Conservation (phyloP, 2,329 filamentous ascomycete genomes). For the Achaetomium macrosporum region DNA sequence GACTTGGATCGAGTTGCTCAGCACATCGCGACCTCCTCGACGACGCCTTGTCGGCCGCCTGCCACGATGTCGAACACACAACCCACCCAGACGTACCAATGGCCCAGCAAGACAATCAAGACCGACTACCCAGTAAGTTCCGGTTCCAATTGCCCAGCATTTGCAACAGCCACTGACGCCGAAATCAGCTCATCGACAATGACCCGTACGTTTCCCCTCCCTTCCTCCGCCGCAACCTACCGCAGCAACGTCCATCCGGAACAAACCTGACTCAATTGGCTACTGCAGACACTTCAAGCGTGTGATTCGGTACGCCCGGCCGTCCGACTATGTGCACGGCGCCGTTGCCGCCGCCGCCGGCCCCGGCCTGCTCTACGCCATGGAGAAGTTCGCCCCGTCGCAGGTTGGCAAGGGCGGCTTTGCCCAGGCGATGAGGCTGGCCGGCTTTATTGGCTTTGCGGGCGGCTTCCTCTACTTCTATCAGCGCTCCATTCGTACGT, state of each 20-base stretch:
- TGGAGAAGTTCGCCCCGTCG: conserved; percentile 82
- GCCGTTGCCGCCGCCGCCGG: conserved; percentile 62
- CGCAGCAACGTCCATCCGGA: neutral
- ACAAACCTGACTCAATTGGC: conserved; percentile 28
- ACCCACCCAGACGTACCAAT: conserved; percentile 39
- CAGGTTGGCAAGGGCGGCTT: conserved; percentile 79
- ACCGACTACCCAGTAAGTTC: conserved; percentile 78
- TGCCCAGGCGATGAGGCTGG: conserved; percentile 73
- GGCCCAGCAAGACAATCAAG: conserved; percentile 72
- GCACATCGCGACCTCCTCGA: conserved; percentile 19
- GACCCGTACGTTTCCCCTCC: conserved; percentile 68
- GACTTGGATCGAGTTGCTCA: conserved; percentile 12
- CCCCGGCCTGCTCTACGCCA: conserved; percentile 67
- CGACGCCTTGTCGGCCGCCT: conserved; percentile 23
- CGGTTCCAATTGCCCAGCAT: conserved; percentile 19
- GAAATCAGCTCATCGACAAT: conserved; percentile 86
- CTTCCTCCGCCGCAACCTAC: neutral
- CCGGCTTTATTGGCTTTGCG: conserved; percentile 62
- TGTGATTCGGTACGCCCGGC: conserved; percentile 79
- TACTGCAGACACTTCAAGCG: conserved; percentile 74
- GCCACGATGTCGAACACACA: conserved; percentile 36
- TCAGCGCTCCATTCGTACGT: conserved; percentile 75
- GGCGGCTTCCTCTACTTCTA: conserved; percentile 85
- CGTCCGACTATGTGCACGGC: conserved; percentile 74
- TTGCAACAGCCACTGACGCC: conserved; percentile 10